Conservation (phyloP, 2,329 filamentous ascomycete genomes). For the Colletotrichum sidae region DNA sequence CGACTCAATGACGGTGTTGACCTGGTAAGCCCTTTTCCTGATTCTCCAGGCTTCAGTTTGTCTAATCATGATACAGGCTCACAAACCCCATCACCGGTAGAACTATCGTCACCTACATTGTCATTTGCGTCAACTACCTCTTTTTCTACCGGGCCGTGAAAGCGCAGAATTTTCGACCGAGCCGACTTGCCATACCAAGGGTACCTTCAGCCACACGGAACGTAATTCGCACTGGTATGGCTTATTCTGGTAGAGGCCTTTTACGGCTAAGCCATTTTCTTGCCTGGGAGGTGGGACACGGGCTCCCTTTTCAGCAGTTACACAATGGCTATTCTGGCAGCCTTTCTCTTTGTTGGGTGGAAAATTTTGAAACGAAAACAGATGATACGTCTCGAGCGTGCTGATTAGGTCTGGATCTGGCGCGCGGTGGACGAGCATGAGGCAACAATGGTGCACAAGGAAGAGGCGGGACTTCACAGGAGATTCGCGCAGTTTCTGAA, state of each 20-base stretch:
- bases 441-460: constrained; percentile 36
- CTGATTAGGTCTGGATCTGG: constrained; percentile 69
- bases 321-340: constrained; percentile 71
- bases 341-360: constrained; percentile 65
- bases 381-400: constrained; percentile 63
- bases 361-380: constrained; percentile 70
- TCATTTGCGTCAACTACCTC: constrained; percentile 63
- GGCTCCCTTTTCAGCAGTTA: constrained; percentile 74
- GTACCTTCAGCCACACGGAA: constrained; percentile 73
- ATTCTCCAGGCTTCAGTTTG: too few relatives aligned
- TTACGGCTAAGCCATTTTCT: constrained; percentile 73
- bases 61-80: constrained; percentile 44
- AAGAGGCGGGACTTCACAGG: constrained; percentile 2
- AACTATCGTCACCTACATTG: constrained; percentile 13
- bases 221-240: constrained; percentile 65
- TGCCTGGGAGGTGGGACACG: constrained; percentile 53
- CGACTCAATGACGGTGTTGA: constrained; percentile 73
- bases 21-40: constrained; percentile 54
- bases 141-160: constrained; percentile 70
- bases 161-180: constrained; percentile 62
- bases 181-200: constrained; percentile 73
- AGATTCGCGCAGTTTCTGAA: background rate
- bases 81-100: constrained; percentile 72
- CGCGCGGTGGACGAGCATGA: constrained; percentile 70
- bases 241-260: constrained; percentile 70